phyloP scores from a whole-genome alignment of 805 yeast species.

The Starmerella bombicola region DNA sequence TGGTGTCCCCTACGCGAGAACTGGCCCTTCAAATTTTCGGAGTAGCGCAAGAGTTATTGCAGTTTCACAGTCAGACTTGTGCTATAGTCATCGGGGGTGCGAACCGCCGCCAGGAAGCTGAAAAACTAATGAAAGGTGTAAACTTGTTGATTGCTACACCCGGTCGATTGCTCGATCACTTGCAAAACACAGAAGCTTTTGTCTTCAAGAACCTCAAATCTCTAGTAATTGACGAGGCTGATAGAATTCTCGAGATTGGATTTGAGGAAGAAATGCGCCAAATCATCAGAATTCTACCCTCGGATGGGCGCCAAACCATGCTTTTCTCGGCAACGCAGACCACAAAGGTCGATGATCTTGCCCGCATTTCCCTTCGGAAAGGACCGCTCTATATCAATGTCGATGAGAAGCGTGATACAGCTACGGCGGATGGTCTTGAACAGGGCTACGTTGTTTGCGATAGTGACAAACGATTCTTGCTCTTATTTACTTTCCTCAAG shows the following conservation, averaged over 20 bases:
- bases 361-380: constrained; percentile 85
- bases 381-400: constrained; percentile 93
- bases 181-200: constrained; percentile 89
- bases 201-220: constrained; percentile 91
- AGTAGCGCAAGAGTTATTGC: constrained; percentile 91
- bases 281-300: constrained; percentile 84
- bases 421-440: constrained; percentile 94
- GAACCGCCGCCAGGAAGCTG: constrained; percentile 94
- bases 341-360: constrained; percentile 95
- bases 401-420: constrained; percentile 64
- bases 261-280: constrained; percentile 99
- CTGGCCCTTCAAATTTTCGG: constrained; percentile 95
- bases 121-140: constrained; percentile 85
- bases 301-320: constrained; percentile 90
- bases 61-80: constrained; percentile 77
- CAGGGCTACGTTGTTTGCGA: constrained; percentile 98
- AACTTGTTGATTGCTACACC: constrained; percentile 93
- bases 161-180: constrained; percentile 89
- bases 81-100: constrained; percentile 99
- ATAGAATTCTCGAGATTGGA: constrained; percentile 92
- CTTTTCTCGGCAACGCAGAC: constrained; percentile 98
- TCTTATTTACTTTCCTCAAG: constrained; percentile 84
- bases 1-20: constrained; percentile 95
- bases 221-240: constrained; percentile 93
- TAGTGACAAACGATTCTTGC: constrained; percentile 80